Evolutionary conservation across 352 stramenopile species (phyloP), one percentile per base, ranked within the genome.

Genomic region (Phytopythium ostracodes): DNA sequence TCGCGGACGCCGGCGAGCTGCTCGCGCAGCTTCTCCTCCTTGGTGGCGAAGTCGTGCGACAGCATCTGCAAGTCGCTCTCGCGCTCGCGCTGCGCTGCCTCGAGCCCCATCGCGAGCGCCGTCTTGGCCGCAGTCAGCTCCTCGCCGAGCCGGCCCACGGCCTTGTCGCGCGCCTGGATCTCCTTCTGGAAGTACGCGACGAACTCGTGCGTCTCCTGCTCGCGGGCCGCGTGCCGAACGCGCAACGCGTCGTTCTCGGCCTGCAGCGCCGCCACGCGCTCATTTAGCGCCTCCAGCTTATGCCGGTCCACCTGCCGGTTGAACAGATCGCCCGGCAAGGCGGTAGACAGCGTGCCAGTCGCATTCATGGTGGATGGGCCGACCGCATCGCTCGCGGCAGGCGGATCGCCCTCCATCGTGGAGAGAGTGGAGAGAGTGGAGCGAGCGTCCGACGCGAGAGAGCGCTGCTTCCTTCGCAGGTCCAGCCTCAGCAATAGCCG

Each of bases 141-240:
- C 62, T 97, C 91, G 17, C 77, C 89, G 18, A 98, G 72, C 59
- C 88, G 83, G 14, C 76, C 78, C 54, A 89, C 72, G 57, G 88
- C 77, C 62, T 83, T 87, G 68, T 93, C 84, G 31, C 84, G 78
- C 20, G 79, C 84, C 57, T 97, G 88, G 55, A 98, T 90, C 67
- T 98, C 86, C 56, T 91, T 84, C 64, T 98, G 91, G 67, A 98
- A 98, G 72, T 98, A 98, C 9, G 88, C 81, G 25, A 98, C 91
- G 47, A 98, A 97, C 72, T 98, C 92, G 67, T 97, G 88, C 14
- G 90, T 98, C 70, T 98, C 91, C 65, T 96, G 92, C 64, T 98
- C 90, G 25, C 79, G 79, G 73, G 96, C 96, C 38, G 87, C 79
- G 50, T 96, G 88, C 11, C 88, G 74, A 14, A 76, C 76, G 46